phyloP scores from a whole-genome alignment of 2,329 filamentous ascomycete genomes.

The Emergomyces africanus region DNA sequence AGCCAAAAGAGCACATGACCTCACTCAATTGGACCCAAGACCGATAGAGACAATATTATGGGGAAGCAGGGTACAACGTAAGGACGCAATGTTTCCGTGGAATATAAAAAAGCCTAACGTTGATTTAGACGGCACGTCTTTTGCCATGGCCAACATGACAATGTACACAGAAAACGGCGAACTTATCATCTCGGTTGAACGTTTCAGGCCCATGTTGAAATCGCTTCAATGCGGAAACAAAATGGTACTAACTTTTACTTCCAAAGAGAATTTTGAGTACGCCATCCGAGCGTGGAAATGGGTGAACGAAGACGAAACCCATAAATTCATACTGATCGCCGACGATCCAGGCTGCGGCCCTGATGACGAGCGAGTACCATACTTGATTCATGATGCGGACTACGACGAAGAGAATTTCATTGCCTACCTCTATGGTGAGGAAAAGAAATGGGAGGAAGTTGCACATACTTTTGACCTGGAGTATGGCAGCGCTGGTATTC shows the following conservation, averaged over 20 bases:
- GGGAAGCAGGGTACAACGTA: slow-evolving; percentile 1
- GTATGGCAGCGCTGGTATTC: neutral
- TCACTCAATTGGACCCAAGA: slow-evolving; percentile 2
- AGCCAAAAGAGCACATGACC: slow-evolving; percentile 1
- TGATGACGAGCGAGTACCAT: slow-evolving; percentile 1
- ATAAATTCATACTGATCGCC: slow-evolving; percentile 3
- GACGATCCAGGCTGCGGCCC: slow-evolving; percentile 4
- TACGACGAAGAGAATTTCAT: slow-evolving; percentile 3
- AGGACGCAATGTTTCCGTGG: neutral
- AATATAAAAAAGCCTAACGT: neutral
- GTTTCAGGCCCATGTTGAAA: neutral
- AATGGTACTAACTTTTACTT: neutral
- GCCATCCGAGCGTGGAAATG: slow-evolving; percentile 4
- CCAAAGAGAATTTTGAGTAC: slow-evolving; percentile 2
- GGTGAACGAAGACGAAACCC: slow-evolving; percentile 4
- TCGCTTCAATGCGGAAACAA: neutral
- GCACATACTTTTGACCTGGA: slow-evolving; percentile 5
- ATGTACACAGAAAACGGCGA: neutral
- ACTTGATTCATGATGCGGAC: slow-evolving; percentile 1
- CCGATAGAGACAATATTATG: slow-evolving; percentile 1
- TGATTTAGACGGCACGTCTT: slow-evolving; percentile 1
- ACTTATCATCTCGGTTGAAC: slow-evolving; percentile 3
- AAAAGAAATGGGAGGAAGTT: slow-evolving; percentile 4
- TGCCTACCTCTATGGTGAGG: slow-evolving; percentile 1
- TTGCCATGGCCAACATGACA: slow-evolving; percentile 6